phyloP scores from a whole-genome alignment of 1,284 basidiomycete genomes.

The Ustilago nuda region DNA sequence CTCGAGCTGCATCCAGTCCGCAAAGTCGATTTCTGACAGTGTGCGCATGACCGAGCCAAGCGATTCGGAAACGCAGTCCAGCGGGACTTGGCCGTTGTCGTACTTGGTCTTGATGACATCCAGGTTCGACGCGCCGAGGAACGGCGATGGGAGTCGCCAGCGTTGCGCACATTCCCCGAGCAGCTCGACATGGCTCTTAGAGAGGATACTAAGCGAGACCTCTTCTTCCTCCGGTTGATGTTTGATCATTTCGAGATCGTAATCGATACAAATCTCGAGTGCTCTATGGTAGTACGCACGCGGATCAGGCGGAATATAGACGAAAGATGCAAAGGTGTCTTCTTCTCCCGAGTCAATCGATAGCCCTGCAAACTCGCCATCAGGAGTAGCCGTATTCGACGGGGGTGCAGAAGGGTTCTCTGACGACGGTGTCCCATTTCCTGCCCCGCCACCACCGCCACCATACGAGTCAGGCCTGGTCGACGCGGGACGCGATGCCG shows the following conservation, averaged over 20 bases:
- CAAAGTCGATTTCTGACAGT: conserved; percentile 74
- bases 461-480: conserved; percentile 29
- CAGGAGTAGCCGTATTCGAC: conserved; percentile 21
- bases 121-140: conserved; percentile 83
- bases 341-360: conserved; percentile 48
- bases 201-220: conserved; percentile 93
- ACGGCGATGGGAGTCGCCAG: conserved; percentile 87
- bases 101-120: conserved; percentile 88
- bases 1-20: conserved; percentile 82
- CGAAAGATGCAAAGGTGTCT: conserved; percentile 71
- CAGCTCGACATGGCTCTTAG: conserved; percentile 81
- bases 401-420: conserved; percentile 19
- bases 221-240: conserved; percentile 94
- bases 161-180: conserved; percentile 87
- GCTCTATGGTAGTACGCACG: conserved; percentile 85
- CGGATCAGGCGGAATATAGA: conserved; percentile 90
- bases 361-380: conserved; percentile 31
- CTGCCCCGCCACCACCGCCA: conserved; percentile 6
- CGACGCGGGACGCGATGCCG: conserved; percentile 13
- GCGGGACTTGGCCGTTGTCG: conserved; percentile 87
- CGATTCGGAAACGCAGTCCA: conserved; percentile 90
- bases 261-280: conserved; percentile 83
- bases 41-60: conserved; percentile 79
- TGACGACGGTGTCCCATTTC: conserved; percentile 10
- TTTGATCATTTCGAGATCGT: conserved; percentile 89